A percentile compares a stretch with the other conserved stretches of the same genome.
phyloP scores from a whole-genome alignment of 768 basidiomycete species.

The Rhodocollybia butyracea region DNA sequence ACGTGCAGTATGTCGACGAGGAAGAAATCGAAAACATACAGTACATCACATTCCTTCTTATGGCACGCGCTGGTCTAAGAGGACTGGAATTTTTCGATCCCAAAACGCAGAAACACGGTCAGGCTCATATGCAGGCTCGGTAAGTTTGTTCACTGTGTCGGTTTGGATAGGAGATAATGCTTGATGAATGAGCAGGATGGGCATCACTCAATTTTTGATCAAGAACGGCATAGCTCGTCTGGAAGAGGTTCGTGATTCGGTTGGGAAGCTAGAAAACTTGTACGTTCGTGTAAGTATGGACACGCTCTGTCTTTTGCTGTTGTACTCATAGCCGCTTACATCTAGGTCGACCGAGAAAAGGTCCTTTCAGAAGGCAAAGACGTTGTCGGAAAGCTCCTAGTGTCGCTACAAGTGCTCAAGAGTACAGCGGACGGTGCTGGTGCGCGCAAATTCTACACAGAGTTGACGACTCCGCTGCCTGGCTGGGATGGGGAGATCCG shows the following conservation, averaged over 20 bases:
- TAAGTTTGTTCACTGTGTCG: slow-evolving; percentile 25
- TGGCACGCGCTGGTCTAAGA: slow-evolving; percentile 81
- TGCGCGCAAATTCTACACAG: slow-evolving; percentile 75
- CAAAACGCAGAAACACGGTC: slow-evolving; percentile 75
- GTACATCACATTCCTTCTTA: slow-evolving; percentile 76
- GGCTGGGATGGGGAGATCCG: slow-evolving; percentile 77
- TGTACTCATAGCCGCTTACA: not conserved
- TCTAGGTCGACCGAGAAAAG: slow-evolving; percentile 67
- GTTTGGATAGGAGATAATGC: not conserved
- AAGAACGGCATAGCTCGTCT: slow-evolving; percentile 65
- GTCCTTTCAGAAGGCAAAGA: slow-evolving; percentile 64
- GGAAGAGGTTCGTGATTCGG: slow-evolving; percentile 58
- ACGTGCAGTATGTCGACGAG: slow-evolving; percentile 59
- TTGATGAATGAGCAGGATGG: slow-evolving; percentile 44
- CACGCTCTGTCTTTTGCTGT: not conserved
- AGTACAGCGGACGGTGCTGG: slow-evolving; percentile 82
- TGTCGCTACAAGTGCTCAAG: slow-evolving; percentile 82
- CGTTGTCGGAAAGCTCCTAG: slow-evolving; percentile 68
- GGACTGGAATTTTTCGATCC: slow-evolving; percentile 80
- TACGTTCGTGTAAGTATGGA: slow-evolving; percentile 57
- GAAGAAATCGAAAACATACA: slow-evolving; percentile 76
- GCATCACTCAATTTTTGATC: slow-evolving; percentile 80
- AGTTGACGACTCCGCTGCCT: slow-evolving; percentile 67
- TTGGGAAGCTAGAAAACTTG: slow-evolving; percentile 61
- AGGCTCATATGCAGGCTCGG: slow-evolving; percentile 91